Conservation (phyloP, 768 basidiomycete species). For the Clitopilus passeckerianus region DNA sequence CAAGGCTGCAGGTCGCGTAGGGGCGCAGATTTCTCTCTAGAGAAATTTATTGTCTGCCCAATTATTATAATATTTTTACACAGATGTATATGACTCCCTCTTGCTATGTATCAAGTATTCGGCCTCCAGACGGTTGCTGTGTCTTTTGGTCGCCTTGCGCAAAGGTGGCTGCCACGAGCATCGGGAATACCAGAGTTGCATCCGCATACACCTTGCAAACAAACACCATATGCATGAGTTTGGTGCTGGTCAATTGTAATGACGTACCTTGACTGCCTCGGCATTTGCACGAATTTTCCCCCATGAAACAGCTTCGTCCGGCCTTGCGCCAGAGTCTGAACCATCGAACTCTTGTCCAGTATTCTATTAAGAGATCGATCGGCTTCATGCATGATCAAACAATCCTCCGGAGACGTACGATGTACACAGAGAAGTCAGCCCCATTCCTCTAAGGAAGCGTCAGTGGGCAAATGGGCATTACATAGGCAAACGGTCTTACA, state of each 20-base stretch:
- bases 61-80: no score
- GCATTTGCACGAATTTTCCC: slow-evolving; percentile 91
- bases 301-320: slow-evolving; percentile 98
- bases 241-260: no score
- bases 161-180: slow-evolving; percentile 94
- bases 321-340: slow-evolving; percentile 93
- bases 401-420: slow-evolving; percentile 42
- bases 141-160: slow-evolving; percentile 32
- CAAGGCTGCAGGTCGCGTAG: background rate
- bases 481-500: slow-evolving; percentile 38
- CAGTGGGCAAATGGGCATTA: slow-evolving; percentile 6
- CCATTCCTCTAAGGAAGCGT: slow-evolving; percentile 74
- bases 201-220: slow-evolving; percentile 76
- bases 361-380: slow-evolving; percentile 48
- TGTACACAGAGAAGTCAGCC: slow-evolving; percentile 95
- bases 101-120: background rate
- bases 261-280: slow-evolving; percentile 71
- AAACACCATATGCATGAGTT: slow-evolving; percentile 4
- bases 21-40: no score
- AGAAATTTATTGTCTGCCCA: no score
- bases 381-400: background rate
- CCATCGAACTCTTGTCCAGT: slow-evolving; percentile 99
- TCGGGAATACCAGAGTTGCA: slow-evolving; percentile 92
- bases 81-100: no score
- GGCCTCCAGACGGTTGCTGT: background rate